A percentile compares a stretch with the other conserved stretches of the same genome.
Evolutionary conservation across 139 green algal genomes (phyloP).

Genomic region (Parachlorella kessleri): DNA sequence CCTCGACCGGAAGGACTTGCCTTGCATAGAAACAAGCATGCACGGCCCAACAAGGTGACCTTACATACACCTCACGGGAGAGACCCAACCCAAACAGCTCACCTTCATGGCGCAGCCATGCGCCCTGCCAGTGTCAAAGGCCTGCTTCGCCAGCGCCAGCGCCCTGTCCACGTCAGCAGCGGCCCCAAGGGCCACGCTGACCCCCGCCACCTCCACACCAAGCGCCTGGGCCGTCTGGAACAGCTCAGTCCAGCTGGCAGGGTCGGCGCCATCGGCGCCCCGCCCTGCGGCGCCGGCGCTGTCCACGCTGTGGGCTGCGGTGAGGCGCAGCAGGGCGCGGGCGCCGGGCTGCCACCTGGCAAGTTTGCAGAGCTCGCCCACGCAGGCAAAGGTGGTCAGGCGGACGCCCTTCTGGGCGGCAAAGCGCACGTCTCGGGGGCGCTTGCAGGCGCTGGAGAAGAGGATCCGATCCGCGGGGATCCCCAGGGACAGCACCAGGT

Average conservation of each 20-base stretch:
- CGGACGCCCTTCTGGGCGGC: conserved; percentile 54
- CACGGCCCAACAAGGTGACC: too few relatives aligned
- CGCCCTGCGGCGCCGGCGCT: not conserved
- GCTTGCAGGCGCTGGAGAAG: conserved; percentile 97
- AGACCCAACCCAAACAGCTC: too few relatives aligned
- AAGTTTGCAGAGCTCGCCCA: conserved; percentile 90
- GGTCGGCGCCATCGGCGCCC: conserved; percentile 75
- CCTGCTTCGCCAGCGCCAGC: conserved; percentile 65
- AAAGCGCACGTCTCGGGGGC: conserved; percentile 75
- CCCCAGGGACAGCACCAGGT: conserved; percentile 75
- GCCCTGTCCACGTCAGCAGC: conserved; percentile 28
- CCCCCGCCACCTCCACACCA: conserved; percentile 80
- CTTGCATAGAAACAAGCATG: too few relatives aligned
- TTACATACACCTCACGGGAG: too few relatives aligned
- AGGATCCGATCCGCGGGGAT: conserved; percentile 83
- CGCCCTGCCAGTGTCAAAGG: conserved; percentile 5
- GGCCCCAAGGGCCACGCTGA: conserved; percentile 96
- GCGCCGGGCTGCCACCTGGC: conserved; percentile 25
- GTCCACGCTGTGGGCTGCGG: conserved; percentile 65
- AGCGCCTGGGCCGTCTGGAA: conserved; percentile 30
- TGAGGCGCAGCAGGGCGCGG: conserved; percentile 86
- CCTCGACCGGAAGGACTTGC: too few relatives aligned
- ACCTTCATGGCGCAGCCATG: conserved; percentile 26
- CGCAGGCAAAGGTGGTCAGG: conserved; percentile 94
- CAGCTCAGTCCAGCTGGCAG: conserved; percentile 49